Conservation (phyloP, 345 rosid species). For the Hibiscus trionum region DNA sequence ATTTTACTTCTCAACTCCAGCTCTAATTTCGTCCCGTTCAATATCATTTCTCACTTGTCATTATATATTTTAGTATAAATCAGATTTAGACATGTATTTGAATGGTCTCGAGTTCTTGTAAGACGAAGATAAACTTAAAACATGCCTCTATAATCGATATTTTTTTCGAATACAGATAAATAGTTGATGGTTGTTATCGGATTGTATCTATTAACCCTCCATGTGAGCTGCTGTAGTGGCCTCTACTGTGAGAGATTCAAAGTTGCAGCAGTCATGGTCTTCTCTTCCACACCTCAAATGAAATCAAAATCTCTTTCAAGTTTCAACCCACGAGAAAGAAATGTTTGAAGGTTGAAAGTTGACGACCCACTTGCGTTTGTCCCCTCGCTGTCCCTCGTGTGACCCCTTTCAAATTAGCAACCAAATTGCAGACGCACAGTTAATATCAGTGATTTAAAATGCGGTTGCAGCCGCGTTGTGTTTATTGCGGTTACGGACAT, state of each 20-base stretch:
- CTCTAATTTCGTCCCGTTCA: too few relatives aligned
- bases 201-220: neutral
- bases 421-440: neutral
- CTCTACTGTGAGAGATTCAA: neutral
- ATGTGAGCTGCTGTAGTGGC: neutral
- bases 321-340: neutral
- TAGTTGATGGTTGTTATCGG: neutral
- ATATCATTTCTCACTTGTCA: too few relatives aligned
- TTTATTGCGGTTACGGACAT: too few relatives aligned
- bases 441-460: too few relatives aligned
- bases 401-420: neutral
- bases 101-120: too few relatives aligned
- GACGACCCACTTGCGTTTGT: conserved; percentile 1
- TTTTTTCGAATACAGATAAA: too few relatives aligned
- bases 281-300: neutral
- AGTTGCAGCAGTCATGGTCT: neutral
- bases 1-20: too few relatives aligned
- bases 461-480: too few relatives aligned
- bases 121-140: too few relatives aligned
- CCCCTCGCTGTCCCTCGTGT: neutral
- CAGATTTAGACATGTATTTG: too few relatives aligned
- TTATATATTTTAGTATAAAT: too few relatives aligned
- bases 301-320: neutral
- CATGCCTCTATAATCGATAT: too few relatives aligned
- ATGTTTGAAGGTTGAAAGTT: neutral